Conservation (phyloP, 2,329 filamentous ascomycete genomes). For the Rhynchosporium secalis region DNA sequence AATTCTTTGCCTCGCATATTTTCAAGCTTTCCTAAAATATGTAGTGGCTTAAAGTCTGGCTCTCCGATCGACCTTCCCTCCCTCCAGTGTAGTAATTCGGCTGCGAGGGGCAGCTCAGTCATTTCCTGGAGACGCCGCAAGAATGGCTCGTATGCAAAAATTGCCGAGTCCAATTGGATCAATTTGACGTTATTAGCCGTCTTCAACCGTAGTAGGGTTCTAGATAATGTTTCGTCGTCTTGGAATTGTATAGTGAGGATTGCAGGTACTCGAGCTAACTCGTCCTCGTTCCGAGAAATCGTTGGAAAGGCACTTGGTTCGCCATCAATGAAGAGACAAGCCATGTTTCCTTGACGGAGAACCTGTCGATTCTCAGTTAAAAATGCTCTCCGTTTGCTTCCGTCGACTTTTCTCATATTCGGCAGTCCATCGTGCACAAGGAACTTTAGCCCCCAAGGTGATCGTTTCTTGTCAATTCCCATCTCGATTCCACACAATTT, state of each 20-base stretch:
- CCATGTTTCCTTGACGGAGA: conserved; percentile 61
- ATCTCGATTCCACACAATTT: conserved; percentile 40
- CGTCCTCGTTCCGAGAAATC: conserved; percentile 52
- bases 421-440: conserved; percentile 46
- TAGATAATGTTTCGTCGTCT: conserved; percentile 47
- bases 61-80: conserved; percentile 19
- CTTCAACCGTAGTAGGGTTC: conserved; percentile 49
- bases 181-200: conserved; percentile 46
- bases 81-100: conserved; percentile 49
- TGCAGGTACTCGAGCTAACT: conserved; percentile 48
- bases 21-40: conserved; percentile 36
- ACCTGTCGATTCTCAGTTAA: conserved; percentile 50
- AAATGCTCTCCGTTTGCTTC: conserved; percentile 44
- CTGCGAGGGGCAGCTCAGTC: conserved; percentile 54
- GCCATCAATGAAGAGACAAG: conserved; percentile 54
- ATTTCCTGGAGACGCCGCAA: conserved; percentile 59
- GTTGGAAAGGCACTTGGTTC: conserved; percentile 61
- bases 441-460: conserved; percentile 46
- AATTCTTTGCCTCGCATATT: conserved; percentile 36
- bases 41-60: conserved; percentile 27
- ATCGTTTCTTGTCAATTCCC: conserved; percentile 27
- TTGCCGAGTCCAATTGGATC: conserved; percentile 61
- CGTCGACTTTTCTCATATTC: conserved; percentile 41
- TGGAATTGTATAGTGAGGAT: conserved; percentile 53
- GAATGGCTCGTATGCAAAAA: conserved; percentile 70